Evolutionary conservation across 306 rosid species (phyloP), one percentile per base, ranked within the genome.

Genomic region (Inga laurina): DNA sequence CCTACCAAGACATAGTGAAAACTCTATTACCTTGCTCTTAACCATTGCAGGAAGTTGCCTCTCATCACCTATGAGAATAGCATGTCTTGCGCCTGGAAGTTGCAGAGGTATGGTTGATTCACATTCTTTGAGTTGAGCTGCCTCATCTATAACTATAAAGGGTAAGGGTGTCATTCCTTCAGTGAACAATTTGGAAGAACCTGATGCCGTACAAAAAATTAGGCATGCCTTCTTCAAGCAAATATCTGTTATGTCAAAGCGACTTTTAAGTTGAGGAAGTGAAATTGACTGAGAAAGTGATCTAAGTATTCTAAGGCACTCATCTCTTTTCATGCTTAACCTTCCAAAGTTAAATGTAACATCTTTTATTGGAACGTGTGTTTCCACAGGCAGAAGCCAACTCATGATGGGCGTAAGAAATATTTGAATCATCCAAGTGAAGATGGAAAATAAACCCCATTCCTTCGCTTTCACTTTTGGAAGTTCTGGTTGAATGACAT

Each of bases 21-120:
- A 24, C 44, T 21, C 12, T 3, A 62, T 7, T 76, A 92, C 96
- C 92, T 90, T 83, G 93, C 93, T 90, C 70, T 79, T 68, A 68
- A 88, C 91, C 88, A 90, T 24, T 35, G 93, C 93, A 45, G 93
- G 93, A 61, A 90, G 91, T 51, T 92, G 96, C 62, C 66, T 76
- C 74, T 91, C 93, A 69, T 91, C 95, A 24, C 93, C 92, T n/a
- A 90, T 79, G 41, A 91, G 85, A 32, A 90, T 70, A 21, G 88
- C 83, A 46, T 75, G 82, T 7, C 30, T 66, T n/a, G 85, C 75
- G 16, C 91, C 93, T 0, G 82, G 57, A 27, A 90, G 85, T 74
- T 90, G 91, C 30, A 90, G 72, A 16, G 95, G 93, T 78, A 90
- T 88, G 32, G 83, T 35, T 14, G 91, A 88, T 70, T 91, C 95